phyloP scores from a whole-genome alignment of 2,329 filamentous ascomycete species.

The Neurospora sp. region DNA sequence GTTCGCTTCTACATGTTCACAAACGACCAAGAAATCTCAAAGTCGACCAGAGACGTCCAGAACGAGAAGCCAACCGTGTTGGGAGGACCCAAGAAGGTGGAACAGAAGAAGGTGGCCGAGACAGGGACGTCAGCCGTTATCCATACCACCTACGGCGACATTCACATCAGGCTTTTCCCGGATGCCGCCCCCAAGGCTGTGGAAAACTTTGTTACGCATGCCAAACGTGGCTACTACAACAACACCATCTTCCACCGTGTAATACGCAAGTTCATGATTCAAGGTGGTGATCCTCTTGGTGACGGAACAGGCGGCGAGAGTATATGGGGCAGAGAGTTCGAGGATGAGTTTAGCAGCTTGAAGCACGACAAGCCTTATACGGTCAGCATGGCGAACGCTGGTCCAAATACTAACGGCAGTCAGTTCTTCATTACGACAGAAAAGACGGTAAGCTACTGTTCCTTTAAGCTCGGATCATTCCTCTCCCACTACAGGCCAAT shows the following conservation, averaged over 20 bases:
- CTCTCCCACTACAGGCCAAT: conserved; percentile 2
- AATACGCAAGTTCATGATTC: conserved; percentile 98
- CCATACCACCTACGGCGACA: conserved; percentile 90
- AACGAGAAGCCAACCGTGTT: conserved; percentile 80
- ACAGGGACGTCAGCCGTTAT: conserved; percentile 72
- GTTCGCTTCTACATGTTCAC: conserved; percentile 97
- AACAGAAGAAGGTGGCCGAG: conserved; percentile 53
- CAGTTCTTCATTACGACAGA: conserved; percentile 99
- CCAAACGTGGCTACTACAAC: conserved; percentile 89
- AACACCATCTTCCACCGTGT: conserved; percentile 95
- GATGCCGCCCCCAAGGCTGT: conserved; percentile 88
- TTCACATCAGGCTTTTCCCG: conserved; percentile 85
- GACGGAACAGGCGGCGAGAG: conserved; percentile 85
- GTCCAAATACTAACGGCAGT: conserved; percentile 86
- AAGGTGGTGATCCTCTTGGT: conserved; percentile 72
- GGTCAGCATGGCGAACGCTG: conserved; percentile 95
- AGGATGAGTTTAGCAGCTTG: conserved; percentile 84
- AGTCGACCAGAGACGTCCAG: conserved; percentile 79
- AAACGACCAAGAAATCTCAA: conserved; percentile 74
- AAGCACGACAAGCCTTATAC: conserved; percentile 96
- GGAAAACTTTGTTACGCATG: conserved; percentile 93
- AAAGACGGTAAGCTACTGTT: conserved; percentile 58
- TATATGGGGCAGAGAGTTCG: conserved; percentile 88
- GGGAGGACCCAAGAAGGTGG: conserved; percentile 42
- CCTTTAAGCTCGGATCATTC: background rate